Evolutionary conservation across 1,284 basidiomycete species (phyloP), one percentile per base, ranked within the genome.

Genomic region (Bondarzewia mesenterica): DNA sequence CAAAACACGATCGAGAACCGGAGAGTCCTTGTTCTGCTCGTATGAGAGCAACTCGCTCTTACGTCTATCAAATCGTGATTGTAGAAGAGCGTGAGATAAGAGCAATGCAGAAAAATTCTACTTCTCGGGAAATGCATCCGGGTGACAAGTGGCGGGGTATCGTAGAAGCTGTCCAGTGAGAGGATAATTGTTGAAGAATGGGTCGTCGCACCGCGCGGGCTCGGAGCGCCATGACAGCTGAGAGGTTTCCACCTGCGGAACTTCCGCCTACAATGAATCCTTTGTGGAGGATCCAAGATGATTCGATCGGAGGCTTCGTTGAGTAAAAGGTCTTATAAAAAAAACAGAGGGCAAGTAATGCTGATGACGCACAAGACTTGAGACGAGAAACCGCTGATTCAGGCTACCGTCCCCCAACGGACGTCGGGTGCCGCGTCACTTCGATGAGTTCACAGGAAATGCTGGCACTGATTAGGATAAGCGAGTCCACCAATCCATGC

Each of bases 201-300:
- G 50, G 23, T 62, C 59, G 16, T 57, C 50, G 10, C 52, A n/a
- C n/a, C n/a, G n/a, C n/a, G n/a, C 29, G 53, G 2, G 53, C 52
- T 12, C 39, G 44, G 26, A 53, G 49, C 1, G 56, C 23, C 12
- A 59, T 42, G 7, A 47, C 46, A 1, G 55, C 56, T 16, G 55
- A 38, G 7, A 58, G 7, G 22, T 57, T 60, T 10, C 23, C 59
- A 14, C 59, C 58, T 0, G 57, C 52, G 1, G 59, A 61, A 7
- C 35, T 16, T 2, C 58, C 59, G 0, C 45, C 56, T 15, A 60
- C 37, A 21, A 61, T 29, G 36, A 58, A 54, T 8, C 56, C 59
- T 26, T 54, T 53, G 2, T 46, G 16, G 14, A 55, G 41, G 29
- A 46, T 49, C 3, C 29, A 15, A 59, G 35, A 0, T 45, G 15